phyloP scores from a whole-genome alignment of 306 rosid species.

The Cucurbita maxima region DNA sequence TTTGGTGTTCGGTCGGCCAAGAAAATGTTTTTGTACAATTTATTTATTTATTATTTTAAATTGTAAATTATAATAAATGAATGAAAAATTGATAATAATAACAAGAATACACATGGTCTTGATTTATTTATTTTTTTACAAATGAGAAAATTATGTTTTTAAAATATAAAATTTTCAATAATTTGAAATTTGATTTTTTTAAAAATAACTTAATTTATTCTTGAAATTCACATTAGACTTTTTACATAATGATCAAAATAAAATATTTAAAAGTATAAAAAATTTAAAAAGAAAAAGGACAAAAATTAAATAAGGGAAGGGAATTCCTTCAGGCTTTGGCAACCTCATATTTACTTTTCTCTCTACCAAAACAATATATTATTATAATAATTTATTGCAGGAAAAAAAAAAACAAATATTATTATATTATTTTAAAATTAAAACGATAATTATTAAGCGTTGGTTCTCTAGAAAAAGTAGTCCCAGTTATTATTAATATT shows the following conservation, averaged over 20 bases:
- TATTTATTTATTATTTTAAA: not conserved
- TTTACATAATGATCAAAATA: not conserved
- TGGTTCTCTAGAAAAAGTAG: not conserved
- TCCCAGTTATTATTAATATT: not conserved
- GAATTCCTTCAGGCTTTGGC: constrained; percentile 57
- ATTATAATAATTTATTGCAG: not conserved
- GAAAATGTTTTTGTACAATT: not conserved
- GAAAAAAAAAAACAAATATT: not conserved
- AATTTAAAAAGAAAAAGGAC: not conserved
- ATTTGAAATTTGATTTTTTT: not conserved
- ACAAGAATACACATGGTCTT: not conserved
- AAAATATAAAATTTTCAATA: not conserved
- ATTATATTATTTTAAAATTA: not conserved
- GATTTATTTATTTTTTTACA: not conserved
- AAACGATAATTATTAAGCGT: constrained; percentile 2
- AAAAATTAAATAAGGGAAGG: not conserved
- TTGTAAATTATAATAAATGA: not conserved
- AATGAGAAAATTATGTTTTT: not conserved
- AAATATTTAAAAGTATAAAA: not conserved
- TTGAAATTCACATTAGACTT: not conserved
- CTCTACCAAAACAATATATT: constrained; percentile 39
- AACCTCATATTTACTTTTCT: constrained; percentile 54
- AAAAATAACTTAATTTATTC: not conserved
- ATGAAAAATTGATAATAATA: not conserved
- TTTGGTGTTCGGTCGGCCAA: not conserved